phyloP scores from a whole-genome alignment of 345 rosid genomes.

The Sisymbrium irio region DNA sequence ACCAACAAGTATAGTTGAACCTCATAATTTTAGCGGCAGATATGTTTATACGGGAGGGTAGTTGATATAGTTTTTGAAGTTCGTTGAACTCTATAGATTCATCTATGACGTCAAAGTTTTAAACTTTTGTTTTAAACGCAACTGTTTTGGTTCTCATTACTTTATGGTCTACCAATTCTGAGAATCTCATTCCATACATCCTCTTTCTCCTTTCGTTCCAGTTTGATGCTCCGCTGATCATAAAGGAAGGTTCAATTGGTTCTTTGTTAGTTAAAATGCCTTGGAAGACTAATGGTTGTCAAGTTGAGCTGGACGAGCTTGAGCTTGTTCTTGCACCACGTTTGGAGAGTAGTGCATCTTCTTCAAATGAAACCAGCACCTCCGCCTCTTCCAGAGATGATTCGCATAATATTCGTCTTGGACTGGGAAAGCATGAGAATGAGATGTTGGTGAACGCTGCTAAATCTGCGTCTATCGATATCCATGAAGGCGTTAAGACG shows the following conservation, averaged over 20 bases:
- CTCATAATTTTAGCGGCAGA: background rate
- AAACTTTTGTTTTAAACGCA: background rate
- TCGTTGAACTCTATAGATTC: background rate
- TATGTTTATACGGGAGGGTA: background rate
- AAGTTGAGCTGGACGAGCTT: constrained; percentile 85
- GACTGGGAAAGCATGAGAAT: constrained; percentile 40
- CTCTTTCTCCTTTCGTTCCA: constrained; percentile 32
- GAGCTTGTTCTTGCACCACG: constrained; percentile 77
- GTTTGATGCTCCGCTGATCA: constrained; percentile 60
- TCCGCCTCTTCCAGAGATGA: constrained; percentile 37
- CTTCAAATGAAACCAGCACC: constrained; percentile 33
- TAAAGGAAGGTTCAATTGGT: constrained; percentile 93
- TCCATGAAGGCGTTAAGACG: constrained; percentile 95
- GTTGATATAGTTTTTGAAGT: background rate
- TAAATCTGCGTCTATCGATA: constrained; percentile 49
- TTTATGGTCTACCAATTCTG: background rate
- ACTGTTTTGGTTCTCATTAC: background rate
- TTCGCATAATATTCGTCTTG: constrained; percentile 26
- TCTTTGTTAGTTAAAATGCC: constrained; percentile 79
- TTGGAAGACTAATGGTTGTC: constrained; percentile 75
- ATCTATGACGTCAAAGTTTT: background rate
- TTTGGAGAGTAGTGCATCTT: constrained; percentile 28
- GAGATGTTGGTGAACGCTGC: constrained; percentile 36
- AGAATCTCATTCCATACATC: background rate
- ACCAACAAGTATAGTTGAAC: background rate